Percentiles rank a stretch among this genome's conserved stretches.
Conservation (phyloP, 345 rosid genomes). For the Jatropha curcas region DNA sequence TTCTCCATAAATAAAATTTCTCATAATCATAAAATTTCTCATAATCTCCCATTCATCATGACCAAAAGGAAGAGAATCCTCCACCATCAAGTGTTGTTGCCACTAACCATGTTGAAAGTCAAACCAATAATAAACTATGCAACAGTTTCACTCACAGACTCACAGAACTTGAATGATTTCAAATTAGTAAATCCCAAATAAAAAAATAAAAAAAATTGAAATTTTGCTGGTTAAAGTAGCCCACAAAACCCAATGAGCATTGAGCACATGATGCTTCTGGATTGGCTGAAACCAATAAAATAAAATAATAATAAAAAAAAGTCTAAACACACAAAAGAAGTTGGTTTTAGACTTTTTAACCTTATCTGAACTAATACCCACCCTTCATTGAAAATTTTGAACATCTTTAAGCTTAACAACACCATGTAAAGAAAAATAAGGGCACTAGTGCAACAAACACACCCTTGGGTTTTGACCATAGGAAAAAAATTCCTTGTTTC, state of each 20-base stretch:
- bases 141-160: no score
- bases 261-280: background rate
- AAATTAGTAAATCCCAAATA: background rate
- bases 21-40: background rate
- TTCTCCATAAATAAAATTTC: background rate
- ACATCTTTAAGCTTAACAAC: background rate
- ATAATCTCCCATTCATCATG: background rate
- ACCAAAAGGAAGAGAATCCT: background rate
- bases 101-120: conserved; percentile 11
- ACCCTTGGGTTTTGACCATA: background rate
- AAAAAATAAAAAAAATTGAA: background rate
- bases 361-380: conserved; percentile 24
- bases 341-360: conserved; percentile 16
- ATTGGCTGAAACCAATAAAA: background rate
- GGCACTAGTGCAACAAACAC: conserved; percentile 4
- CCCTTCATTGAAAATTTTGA: conserved; percentile 15
- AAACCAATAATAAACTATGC: conserved; percentile 5
- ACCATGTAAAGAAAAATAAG: background rate
- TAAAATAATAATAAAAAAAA: background rate
- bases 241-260: background rate
- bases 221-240: no score
- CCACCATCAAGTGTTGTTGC: conserved; percentile 10
- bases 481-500: background rate
- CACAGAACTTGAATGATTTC: background rate
- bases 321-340: conserved; percentile 7